Base-by-base conservation (phyloP, 1,284 basidiomycete species). In the Sporisorium iseilematis-ciliati region DNA sequence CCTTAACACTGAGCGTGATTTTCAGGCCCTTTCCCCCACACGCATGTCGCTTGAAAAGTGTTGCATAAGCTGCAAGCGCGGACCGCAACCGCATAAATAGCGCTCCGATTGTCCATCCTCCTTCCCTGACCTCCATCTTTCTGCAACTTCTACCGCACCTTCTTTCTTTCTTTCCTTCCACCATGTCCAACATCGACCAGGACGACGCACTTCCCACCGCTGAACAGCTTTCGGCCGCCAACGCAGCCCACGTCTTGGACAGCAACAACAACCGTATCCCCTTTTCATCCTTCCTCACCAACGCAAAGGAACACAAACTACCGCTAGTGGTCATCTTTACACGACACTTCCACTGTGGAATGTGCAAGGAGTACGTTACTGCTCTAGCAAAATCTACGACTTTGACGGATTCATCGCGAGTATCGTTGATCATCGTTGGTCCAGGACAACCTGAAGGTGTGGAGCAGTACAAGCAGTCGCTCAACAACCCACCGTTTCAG, bases 311-410 rank as follows among this genome's bases (percentile, higher is more conserved):
- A 8, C 57, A 61, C 25, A 42, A 52, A 18, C 8, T 57, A 5
- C 48, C 65, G 3, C 29, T 68, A 4, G 45, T 77, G 8, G 63
- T 77, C 51, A 49, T 77, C 51, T 65, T 77, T 18, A 74, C 70
- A 1, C 65, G 75, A 21, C 75, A 77, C 63, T 74, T 75, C 25
- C 70, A 77, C 71, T 77, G 75, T 58, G 75, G 75, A n/a, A 75
- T 69, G 70, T 77, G 75, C 68, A 75, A 61, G 33, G 58, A 68
- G 48, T 77, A 52, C 38, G 48, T 74, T 14, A 35, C 33, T 12
- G 71, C 71, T 2, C 48, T 70, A 23, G 25, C 48, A 2, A n/a
- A 63, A 20, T 75, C 73, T 5, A 26, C 16, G 11, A 33, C 48
- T 23, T 54, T 75, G 31, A 71, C 57, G 7, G 62, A 68, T 25